phyloP scores from a whole-genome alignment of 768 basidiomycete species.

The Peribolospora baueri region DNA sequence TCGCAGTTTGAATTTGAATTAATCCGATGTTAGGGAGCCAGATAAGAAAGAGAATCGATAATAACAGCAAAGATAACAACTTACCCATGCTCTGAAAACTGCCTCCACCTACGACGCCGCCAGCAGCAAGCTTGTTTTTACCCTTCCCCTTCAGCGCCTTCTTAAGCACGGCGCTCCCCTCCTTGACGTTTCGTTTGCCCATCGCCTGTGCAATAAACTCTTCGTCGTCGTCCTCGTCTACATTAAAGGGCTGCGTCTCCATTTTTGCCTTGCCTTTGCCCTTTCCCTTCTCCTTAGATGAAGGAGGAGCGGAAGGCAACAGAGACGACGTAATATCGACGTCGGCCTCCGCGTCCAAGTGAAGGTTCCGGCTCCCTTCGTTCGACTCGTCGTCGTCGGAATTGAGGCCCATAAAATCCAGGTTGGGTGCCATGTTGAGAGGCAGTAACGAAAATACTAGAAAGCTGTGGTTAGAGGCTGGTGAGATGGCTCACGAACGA shows the following conservation, averaged over 20 bases:
- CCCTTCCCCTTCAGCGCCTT: constrained; percentile 34
- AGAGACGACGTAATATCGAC: constrained; percentile 1
- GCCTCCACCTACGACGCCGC: constrained; percentile 61
- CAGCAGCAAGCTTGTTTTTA: constrained; percentile 28
- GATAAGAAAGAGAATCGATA: background rate
- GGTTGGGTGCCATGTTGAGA: too few species aligned
- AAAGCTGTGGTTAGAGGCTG: too few species aligned
- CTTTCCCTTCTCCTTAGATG: constrained; percentile 1
- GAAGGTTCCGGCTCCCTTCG: too few species aligned
- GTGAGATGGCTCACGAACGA: too few species aligned
- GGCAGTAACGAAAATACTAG: too few species aligned
- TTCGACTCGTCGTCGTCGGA: too few species aligned
- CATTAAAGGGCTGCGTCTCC: background rate
- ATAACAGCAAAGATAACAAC: constrained; percentile 13
- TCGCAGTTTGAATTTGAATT: background rate
- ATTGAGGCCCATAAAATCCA: too few species aligned
- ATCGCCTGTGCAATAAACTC: constrained; percentile 46
- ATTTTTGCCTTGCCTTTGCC: background rate
- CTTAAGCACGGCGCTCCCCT: constrained; percentile 51
- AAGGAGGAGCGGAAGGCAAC: constrained; percentile 1
- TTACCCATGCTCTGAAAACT: constrained; percentile 90
- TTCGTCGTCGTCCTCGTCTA: constrained; percentile 27
- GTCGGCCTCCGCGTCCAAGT: constrained; percentile 6
- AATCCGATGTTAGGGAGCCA: constrained; percentile 3
- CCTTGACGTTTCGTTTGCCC: constrained; percentile 43